Conservation (phyloP, 768 basidiomycete genomes). For the Mycena galericulata region DNA sequence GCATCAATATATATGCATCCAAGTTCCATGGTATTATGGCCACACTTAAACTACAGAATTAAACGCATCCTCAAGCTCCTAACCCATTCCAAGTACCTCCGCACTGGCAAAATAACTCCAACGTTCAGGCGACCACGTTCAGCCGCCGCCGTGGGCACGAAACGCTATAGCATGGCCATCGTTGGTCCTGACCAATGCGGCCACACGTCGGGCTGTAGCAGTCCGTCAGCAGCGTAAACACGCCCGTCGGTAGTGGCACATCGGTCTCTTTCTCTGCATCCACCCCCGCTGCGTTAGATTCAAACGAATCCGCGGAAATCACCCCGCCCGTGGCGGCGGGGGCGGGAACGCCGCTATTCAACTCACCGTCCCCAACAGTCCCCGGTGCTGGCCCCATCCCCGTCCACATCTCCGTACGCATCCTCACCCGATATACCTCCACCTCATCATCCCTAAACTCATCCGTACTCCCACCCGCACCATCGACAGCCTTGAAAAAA, state of each 20-base stretch:
- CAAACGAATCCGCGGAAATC: constrained; percentile 29
- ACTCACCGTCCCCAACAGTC: constrained; percentile 35
- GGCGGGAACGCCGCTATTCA: too few relatives aligned
- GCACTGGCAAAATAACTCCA: too few relatives aligned
- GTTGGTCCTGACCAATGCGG: too few relatives aligned
- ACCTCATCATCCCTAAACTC: constrained; percentile 87
- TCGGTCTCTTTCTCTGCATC: constrained; percentile 59
- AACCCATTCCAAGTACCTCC: too few relatives aligned
- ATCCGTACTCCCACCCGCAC: constrained; percentile 98
- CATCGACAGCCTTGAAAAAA: constrained; percentile 99
- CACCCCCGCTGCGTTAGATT: constrained; percentile 16
- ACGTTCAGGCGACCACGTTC: too few relatives aligned
- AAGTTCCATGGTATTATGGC: too few relatives aligned
- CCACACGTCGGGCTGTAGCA: constrained; percentile 99
- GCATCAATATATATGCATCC: too few relatives aligned
- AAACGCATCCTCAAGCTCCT: too few relatives aligned
- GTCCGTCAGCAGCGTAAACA: constrained; percentile 95
- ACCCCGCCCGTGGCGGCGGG: constrained; percentile 27
- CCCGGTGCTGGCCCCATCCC: constrained; percentile 34
- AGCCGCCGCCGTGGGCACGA: constrained; percentile 91
- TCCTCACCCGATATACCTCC: constrained; percentile 93
- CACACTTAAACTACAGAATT: too few relatives aligned
- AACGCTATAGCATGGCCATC: constrained; percentile 96
- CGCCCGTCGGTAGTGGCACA: constrained; percentile 85
- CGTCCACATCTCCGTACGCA: constrained; percentile 52